A percentile compares a stretch with the other conserved stretches of the same genome.
phyloP scores from a whole-genome alignment of 805 yeast species.

The Osmozyma mogii region DNA sequence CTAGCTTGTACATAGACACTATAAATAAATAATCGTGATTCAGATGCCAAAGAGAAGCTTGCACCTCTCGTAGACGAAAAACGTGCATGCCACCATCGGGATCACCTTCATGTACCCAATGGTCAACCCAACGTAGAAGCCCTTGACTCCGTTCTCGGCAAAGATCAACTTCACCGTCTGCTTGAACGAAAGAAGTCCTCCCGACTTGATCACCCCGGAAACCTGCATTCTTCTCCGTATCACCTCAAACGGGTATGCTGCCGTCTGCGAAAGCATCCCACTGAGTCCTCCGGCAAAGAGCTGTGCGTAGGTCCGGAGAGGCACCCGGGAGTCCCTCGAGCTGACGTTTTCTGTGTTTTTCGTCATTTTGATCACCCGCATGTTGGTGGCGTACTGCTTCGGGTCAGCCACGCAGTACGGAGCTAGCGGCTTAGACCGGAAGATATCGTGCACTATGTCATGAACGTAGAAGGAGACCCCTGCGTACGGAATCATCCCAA shows the following conservation, averaged over 20 bases:
- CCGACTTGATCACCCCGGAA: conserved; percentile 65
- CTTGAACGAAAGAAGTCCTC: conserved; percentile 45
- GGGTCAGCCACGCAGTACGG: conserved; percentile 38
- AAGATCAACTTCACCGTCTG: conserved; percentile 54
- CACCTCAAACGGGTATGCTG: conserved; percentile 95
- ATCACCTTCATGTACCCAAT: conserved; percentile 93
- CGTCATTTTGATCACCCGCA: conserved; percentile 12
- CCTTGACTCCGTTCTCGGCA: conserved; percentile 69
- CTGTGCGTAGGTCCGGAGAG: conserved; percentile 87
- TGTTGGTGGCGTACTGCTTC: conserved; percentile 3
- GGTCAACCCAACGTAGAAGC: conserved; percentile 89
- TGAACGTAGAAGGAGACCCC: conserved; percentile 96
- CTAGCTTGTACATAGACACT: no score
- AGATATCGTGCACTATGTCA: conserved; percentile 80
- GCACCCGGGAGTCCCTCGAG: conserved; percentile 42
- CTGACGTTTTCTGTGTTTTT: conserved; percentile 14
- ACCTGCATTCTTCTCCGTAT: conserved; percentile 94
- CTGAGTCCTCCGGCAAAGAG: conserved; percentile 92
- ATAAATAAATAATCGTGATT: no score
- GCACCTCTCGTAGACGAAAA: conserved; percentile 85
- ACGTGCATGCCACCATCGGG: conserved; percentile 97
- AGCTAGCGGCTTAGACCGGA: conserved; percentile 53
- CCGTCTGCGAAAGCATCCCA: conserved; percentile 91
- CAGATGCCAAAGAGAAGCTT: conserved; percentile 63
- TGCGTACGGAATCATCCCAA: conserved; percentile 97